phyloP scores from a whole-genome alignment of 257 asterid genomes.

The Lavandula angustifolia region DNA sequence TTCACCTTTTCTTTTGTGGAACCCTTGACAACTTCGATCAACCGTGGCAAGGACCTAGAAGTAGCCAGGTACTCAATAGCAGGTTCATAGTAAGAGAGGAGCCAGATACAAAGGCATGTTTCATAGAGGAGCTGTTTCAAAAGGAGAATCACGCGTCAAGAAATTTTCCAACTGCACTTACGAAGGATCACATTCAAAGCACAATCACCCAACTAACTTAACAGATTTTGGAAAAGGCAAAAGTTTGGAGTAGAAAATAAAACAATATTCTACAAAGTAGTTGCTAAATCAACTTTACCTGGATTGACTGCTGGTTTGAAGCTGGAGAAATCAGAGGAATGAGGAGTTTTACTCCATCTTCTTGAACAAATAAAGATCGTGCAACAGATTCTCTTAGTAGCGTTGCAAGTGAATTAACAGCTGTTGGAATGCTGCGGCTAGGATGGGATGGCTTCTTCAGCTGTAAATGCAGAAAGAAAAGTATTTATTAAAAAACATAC shows the following conservation, averaged over 20 bases:
- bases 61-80: constrained; percentile 80
- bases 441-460: constrained; percentile 83
- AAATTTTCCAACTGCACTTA: neutral
- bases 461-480: constrained; percentile 38
- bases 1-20: constrained; percentile 87
- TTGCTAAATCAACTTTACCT: constrained; percentile 44
- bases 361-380: constrained; percentile 79
- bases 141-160: constrained; percentile 13
- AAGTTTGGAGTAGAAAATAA: constrained; percentile 1
- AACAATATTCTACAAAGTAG: neutral
- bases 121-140: constrained; percentile 80
- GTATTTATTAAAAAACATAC: neutral
- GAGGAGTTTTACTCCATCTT: constrained; percentile 79
- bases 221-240: neutral
- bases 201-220: neutral
- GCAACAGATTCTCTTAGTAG: constrained; percentile 66
- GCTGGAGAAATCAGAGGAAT: constrained; percentile 82
- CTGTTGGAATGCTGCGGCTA: constrained; percentile 64
- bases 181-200: constrained; percentile 17
- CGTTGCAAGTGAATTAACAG: constrained; percentile 69
- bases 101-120: constrained; percentile 83
- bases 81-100: constrained; percentile 82
- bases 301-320: constrained; percentile 86
- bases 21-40: constrained; percentile 79
- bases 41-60: constrained; percentile 66